A percentile compares a stretch with the other conserved stretches of the same genome.
Evolutionary conservation across 1,284 basidiomycete genomes (phyloP).

Genomic region (Cryptococcus amylolentus): DNA sequence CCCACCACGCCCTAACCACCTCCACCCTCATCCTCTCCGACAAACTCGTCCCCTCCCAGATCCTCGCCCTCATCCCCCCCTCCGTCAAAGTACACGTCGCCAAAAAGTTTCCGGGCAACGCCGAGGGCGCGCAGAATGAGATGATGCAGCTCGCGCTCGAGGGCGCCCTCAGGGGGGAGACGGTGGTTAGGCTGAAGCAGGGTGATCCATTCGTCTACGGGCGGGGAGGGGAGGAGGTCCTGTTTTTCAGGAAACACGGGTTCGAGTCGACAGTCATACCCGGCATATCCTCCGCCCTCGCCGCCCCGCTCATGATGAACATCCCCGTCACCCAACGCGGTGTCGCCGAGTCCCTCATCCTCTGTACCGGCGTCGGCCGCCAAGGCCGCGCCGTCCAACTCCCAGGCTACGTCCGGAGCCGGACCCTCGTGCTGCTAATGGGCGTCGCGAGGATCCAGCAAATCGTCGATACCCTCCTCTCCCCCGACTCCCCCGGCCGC

Average conservation of each 20-base stretch:
- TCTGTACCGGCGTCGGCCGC: conserved; percentile 91
- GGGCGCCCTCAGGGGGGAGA: conserved; percentile 72
- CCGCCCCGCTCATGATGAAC: conserved; percentile 80
- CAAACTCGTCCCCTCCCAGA: conserved; percentile 90
- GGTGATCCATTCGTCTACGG: conserved; percentile 95
- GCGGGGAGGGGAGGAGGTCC: conserved; percentile 87
- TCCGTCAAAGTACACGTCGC: conserved; percentile 68
- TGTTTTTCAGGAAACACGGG: conserved; percentile 81
- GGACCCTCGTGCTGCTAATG: conserved; percentile 86
- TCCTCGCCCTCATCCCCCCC: conserved; percentile 78
- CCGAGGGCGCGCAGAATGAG: conserved; percentile 88
- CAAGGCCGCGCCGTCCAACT: conserved; percentile 78
- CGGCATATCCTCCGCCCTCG: conserved; percentile 82
- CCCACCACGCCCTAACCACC: conserved; percentile 69
- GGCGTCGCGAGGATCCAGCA: conserved; percentile 80
- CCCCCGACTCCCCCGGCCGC: conserved; percentile 22
- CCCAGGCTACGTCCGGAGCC: conserved; percentile 76
- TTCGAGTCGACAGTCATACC: conserved; percentile 81
- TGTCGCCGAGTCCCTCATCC: conserved; percentile 78
- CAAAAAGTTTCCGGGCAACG: conserved; percentile 95
- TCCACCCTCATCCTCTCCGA: conserved; percentile 88
- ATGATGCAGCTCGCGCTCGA: conserved; percentile 87
- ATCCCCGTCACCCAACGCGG: conserved; percentile 96
- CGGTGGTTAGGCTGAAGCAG: conserved; percentile 92
- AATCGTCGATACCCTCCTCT: conserved; percentile 63